A percentile compares a stretch with the other conserved stretches of the same genome.
Conservation (phyloP, 306 rosid species). For the Cyclanthera cordifolia region DNA sequence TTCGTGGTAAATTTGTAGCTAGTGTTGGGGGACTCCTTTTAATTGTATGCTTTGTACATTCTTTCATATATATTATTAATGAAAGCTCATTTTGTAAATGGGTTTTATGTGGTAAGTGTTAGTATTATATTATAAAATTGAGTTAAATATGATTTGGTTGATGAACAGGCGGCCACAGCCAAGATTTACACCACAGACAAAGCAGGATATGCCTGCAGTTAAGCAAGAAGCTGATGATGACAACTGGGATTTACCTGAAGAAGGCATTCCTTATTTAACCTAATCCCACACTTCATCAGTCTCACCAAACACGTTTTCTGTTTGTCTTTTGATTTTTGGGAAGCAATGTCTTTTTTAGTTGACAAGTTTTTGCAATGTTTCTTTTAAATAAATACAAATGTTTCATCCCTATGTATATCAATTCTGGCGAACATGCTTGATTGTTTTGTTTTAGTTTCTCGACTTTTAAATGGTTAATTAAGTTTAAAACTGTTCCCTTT, state of each 20-base stretch:
- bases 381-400: constrained; percentile 2
- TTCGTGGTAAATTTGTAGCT: too few relatives aligned
- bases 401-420: not conserved
- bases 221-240: constrained; percentile 65
- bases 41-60: not conserved
- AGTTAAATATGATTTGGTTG: not conserved
- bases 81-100: not conserved
- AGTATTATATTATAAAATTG: not conserved
- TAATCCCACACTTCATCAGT: not conserved
- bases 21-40: not conserved
- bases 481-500: too few relatives aligned
- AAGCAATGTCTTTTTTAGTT: not conserved
- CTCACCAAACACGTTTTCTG: constrained; percentile 6
- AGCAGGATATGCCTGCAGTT: constrained; percentile 18
- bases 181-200: constrained; percentile 18
- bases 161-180: constrained; percentile 25
- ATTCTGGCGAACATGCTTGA: too few relatives aligned
- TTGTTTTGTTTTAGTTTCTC: too few relatives aligned
- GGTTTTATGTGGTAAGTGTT: not conserved
- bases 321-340: not conserved
- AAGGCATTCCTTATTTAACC: constrained; percentile 29
- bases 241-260: constrained; percentile 73
- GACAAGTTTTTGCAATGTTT: not conserved
- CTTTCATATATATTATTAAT: not conserved
- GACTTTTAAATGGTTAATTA: too few relatives aligned